Evolutionary conservation across 2,329 filamentous ascomycete species (phyloP), one percentile per base, ranked within the genome.

Genomic region (Nemania sp.): DNA sequence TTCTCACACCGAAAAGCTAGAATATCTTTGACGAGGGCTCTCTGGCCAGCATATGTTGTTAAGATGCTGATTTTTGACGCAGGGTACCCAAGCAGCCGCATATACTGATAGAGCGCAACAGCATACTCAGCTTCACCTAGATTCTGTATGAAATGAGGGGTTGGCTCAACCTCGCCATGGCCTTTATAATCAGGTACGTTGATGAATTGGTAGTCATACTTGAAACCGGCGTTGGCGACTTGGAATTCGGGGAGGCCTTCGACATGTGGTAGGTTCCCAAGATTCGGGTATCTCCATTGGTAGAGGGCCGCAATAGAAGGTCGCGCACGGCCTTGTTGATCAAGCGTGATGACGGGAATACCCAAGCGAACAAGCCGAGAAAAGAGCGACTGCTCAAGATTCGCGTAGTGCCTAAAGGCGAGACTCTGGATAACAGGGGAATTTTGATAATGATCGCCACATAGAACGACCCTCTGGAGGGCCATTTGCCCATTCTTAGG

Each of bases 91-190:
- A 99, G 83, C 17, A 99, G 78, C 17, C 94, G 87, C 94, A 99
- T 97, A 70, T 97, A 99, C 74, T 96, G 91, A 74, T 86, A 99
- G 24, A 99, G 81, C 3, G 94, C 94, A 22, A 97, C 94, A 2
- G 91, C 89, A 69, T 97, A 99, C 73, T 99, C 95, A 2, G 94
- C 94, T 73, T 99, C 94, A 41, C 94, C 94, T 39, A 97, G 75
- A 66, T 99, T 99, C 71, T 97, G 93, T 49, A 97, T 88, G 71
- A 96, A 99, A 72, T 97, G 93, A 19, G 93, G 90, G 20, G 88
- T 89, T 1, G 94, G 94, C 69, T 97, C 91, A 44, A 84, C 82
- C 74, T 99, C 94, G 44, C 94, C 94, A 52, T 80, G 80, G 30
- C 90, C 91, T 72, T 95, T 95, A 76, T 97, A 99, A 68, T 97